phyloP scores from a whole-genome alignment of 192 early-diverging fungal species.

The Geranomyces michiganensis region DNA sequence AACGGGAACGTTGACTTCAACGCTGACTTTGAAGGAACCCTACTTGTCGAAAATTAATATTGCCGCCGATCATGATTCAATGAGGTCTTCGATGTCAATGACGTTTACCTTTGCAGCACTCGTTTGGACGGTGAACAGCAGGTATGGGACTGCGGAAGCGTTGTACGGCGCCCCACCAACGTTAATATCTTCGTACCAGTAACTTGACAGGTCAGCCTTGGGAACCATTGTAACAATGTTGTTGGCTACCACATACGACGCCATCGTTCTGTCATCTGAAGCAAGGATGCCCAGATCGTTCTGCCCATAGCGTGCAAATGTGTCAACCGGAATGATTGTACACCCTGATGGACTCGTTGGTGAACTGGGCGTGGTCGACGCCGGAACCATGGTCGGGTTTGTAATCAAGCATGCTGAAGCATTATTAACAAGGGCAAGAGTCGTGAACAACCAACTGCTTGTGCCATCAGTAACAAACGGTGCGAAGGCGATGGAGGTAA shows the following conservation, averaged over 20 bases:
- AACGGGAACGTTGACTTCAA: too few relatives aligned
- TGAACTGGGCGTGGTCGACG: background rate
- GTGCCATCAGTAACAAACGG: conserved; percentile 1
- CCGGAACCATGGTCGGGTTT: background rate
- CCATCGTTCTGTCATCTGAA: conserved; percentile 2
- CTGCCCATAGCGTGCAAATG: background rate
- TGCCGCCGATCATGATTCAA: too few relatives aligned
- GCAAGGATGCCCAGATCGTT: conserved; percentile 2
- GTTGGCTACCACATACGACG: background rate
- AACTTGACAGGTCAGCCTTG: background rate
- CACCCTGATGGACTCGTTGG: background rate
- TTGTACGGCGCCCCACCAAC: background rate
- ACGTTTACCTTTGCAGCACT: background rate
- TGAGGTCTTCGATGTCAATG: background rate
- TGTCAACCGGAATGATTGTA: background rate
- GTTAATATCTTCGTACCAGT: conserved; percentile 4
- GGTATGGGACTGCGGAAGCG: background rate
- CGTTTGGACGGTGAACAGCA: background rate
- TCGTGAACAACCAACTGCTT: background rate
- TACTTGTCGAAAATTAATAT: too few relatives aligned
- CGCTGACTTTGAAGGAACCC: too few relatives aligned
- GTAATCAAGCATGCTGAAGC: background rate
- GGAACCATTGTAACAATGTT: background rate
- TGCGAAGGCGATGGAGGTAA: background rate
- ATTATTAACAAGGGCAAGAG: background rate